Base-by-base conservation (phyloP, 352 stramenopile species). In the Pythium pyrilobum region DNA sequence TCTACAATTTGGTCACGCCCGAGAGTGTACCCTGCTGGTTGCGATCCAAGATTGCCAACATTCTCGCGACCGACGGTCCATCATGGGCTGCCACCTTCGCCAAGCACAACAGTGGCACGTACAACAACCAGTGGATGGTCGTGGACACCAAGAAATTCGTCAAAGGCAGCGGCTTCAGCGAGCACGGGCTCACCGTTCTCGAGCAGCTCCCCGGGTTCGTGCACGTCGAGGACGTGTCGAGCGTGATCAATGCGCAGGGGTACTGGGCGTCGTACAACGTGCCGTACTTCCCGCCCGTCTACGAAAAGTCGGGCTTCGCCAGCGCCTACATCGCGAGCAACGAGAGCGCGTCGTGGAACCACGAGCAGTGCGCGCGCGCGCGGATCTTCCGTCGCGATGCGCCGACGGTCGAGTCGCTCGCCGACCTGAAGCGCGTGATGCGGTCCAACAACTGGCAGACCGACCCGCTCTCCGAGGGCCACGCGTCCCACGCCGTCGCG, bases 121-220 rank as follows among this genome's bases (percentile, higher is more conserved):
- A 93, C 67, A 89, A 88, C 59, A 89, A 93, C 52, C 80, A 91
- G 65, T 95, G 82, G 77, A 88, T 91, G 80, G 52, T 91, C 36
- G 50, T 91, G 5, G 78, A 95, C 62, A 66, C 68, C 16, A 82
- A 77, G n/a, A 62, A 59, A 5, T 89, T 87, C 50, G 46, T 66
- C 12, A 53, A 60, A 0, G 68, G 71, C 21, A 31, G 56, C 11
- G 75, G 69, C 9, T 81, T 92, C 32, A 28, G 54, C 21, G 10
- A 40, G n/a, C 52, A 74, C 43, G 72, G 74, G 0, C 57, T 95
- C 18, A 87, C 57, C 7, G 54, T 92, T 6, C 50, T 89, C n/a
- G 82, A 93, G 64, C 76, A 95, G 53, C 68, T 91, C 0, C 85
- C 80, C 2, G 81, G 69, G 1, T 52, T 72, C 20, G 68, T 90